Percentiles rank a stretch among this genome's conserved stretches.
Evolutionary conservation across 176 grass and related monocot species (phyloP).

Genomic region (Cenchrus fungigraminus): DNA sequence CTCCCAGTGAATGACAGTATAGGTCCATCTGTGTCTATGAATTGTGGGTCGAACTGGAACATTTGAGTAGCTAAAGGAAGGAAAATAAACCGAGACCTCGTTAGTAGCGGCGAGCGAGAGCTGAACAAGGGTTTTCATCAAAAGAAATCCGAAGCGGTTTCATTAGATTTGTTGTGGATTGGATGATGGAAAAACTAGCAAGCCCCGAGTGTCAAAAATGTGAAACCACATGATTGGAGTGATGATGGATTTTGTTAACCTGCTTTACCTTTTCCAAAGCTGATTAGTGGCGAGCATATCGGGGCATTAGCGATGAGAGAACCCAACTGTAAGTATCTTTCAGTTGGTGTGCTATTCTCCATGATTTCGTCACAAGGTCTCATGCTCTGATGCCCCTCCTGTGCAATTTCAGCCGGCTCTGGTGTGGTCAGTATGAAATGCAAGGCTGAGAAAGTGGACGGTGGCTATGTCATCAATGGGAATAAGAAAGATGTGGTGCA

Average conservation of each 20-base stretch:
- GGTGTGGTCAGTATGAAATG: slow-evolving; percentile 99
- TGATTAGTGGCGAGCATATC: slow-evolving; percentile 89
- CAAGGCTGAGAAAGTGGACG: slow-evolving; percentile 91
- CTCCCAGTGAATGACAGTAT: too few species aligned
- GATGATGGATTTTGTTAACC: slow-evolving; percentile 19
- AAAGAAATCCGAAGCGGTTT: too few species aligned
- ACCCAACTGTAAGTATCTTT: slow-evolving; percentile 75
- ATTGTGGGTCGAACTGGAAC: too few species aligned
- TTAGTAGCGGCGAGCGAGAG: too few species aligned
- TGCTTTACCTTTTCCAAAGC: slow-evolving; percentile 61
- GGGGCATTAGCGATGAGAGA: slow-evolving; percentile 96
- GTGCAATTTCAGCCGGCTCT: slow-evolving; percentile 74
- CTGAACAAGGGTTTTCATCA: too few species aligned
- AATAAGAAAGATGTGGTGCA: slow-evolving; percentile 98
- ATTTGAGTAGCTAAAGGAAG: too few species aligned
- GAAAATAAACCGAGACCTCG: too few species aligned
- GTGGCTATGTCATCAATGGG: slow-evolving; percentile 84
- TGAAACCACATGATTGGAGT: background rate
- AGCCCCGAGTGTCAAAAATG: too few species aligned
- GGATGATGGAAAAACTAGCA: too few species aligned
- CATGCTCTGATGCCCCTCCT: background rate
- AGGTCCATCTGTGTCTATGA: too few species aligned
- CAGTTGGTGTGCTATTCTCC: background rate
- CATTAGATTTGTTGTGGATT: too few species aligned
- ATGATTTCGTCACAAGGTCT: background rate